Evolutionary conservation across 768 basidiomycete genomes (phyloP), one percentile per base, ranked within the genome.

Genomic region (Russula sp.): DNA sequence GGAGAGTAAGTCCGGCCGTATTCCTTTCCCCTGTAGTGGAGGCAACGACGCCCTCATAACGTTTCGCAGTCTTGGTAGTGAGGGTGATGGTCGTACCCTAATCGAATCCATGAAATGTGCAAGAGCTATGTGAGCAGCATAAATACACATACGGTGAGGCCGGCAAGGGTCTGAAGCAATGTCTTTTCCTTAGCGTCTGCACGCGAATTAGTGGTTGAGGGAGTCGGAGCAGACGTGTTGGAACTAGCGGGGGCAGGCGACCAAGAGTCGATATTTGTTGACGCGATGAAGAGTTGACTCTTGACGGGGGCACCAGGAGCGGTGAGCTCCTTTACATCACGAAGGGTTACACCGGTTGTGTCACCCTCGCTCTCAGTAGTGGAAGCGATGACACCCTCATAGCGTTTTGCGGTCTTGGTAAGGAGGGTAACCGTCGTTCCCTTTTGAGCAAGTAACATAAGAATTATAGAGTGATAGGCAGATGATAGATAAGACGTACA

Each of bases 71-170:
- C 81, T 89, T 90, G 51, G 87, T 89, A 26, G 75, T 73, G 64
- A 93, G 80, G n/a, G 89, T 89, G 71, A 93, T 80, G 42, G 88
- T 90, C 6, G 88, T 90, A 46, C 91, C 90, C 90, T 89, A 69
- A 32, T 55, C 67, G 34, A 24, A 48, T 52, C 53, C 9, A 61
- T 50, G 26, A 20, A 53, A 53, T 28, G 67, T 57, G 62, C 65
- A 61, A 65, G 57, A 55, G 42, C 62, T 67, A 57, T 62, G 49
- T 16, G 36, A 63, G 28, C n/a, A 36, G 50, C 13, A 42, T 58
- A 62, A 30, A 59, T 54, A 62, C 53, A 82, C 88, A 72, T 67
- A 90, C 89, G 36, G 86, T 90, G 52, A 91, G 77, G 58, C 88
- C 89, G 54, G 85, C 76, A 30, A 91, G 80, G 64, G 83, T 76